Conservation (phyloP, 768 basidiomycete genomes). For the Suillus subluteus region DNA sequence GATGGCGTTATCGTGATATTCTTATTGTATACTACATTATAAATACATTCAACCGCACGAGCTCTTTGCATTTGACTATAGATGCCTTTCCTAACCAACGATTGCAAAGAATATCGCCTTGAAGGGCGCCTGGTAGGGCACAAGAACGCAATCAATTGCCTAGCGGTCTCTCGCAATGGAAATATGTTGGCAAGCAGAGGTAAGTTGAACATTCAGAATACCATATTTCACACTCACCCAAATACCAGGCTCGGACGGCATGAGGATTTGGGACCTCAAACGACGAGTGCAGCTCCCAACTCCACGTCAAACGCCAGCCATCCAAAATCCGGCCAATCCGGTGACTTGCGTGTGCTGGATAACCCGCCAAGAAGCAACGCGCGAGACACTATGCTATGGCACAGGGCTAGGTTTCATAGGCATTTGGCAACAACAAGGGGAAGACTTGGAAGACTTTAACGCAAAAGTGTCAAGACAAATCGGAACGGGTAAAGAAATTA, state of each 20-base stretch:
- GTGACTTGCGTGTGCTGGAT: conserved; percentile 14
- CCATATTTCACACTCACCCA: neutral
- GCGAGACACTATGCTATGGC: conserved; percentile 11
- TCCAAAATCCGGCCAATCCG: conserved; percentile 4
- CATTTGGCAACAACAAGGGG: conserved; percentile 9
- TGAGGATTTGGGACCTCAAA: conserved; percentile 16
- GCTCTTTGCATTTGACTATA: too few species aligned
- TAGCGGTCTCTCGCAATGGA: conserved; percentile 6
- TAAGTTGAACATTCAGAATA: neutral
- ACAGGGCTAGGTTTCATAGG: conserved; percentile 14
- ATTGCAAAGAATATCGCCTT: conserved; percentile 12
- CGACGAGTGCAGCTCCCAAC: neutral
- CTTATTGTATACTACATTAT: too few species aligned
- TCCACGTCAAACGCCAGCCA: conserved; percentile 9
- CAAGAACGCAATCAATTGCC: conserved; percentile 14
- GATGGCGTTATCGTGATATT: too few species aligned
- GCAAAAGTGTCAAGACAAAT: conserved; percentile 1
- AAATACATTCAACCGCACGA: too few species aligned
- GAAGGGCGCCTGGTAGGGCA: conserved; percentile 6
- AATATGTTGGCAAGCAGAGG: conserved; percentile 13
- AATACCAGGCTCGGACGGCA: conserved; percentile 10
- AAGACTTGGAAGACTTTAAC: conserved; percentile 6
- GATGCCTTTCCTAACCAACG: too few species aligned
- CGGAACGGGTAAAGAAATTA: conserved; percentile 14
- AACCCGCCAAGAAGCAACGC: neutral